Evolutionary conservation across 2,329 filamentous ascomycete species (phyloP).

Genomic region (Emergomyces pasteurianus): DNA sequence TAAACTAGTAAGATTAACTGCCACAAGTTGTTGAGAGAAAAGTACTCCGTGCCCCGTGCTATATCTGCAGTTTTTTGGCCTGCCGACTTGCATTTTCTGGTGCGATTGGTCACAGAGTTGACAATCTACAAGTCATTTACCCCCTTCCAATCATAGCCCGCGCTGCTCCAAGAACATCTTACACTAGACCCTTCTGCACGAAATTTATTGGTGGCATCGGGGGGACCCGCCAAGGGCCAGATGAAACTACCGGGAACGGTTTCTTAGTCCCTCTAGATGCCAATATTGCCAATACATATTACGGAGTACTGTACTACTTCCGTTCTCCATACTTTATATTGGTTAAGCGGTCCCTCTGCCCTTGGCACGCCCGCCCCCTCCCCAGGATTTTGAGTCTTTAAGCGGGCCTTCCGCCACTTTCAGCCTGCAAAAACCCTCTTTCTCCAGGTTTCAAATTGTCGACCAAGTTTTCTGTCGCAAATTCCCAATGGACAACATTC

Average conservation of each 20-base stretch:
- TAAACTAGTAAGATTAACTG: too few species aligned
- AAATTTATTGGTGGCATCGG: neutral
- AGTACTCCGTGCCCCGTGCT: too few species aligned
- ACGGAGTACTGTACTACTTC: too few species aligned
- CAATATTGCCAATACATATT: too few species aligned
- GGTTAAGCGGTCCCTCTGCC: neutral
- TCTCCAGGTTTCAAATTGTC: neutral
- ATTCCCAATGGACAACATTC: neutral
- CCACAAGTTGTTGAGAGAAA: too few species aligned
- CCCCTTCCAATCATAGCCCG: neutral
- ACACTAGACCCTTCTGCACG: neutral
- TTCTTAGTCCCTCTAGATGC: neutral
- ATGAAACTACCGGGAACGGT: neutral
- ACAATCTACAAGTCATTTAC: neutral
- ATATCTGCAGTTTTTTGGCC: too few species aligned
- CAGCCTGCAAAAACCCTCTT: neutral
- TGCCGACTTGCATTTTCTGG: too few species aligned
- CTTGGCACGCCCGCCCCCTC: neutral
- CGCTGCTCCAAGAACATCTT: neutral
- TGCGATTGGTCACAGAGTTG: neutral
- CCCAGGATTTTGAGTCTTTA: neutral
- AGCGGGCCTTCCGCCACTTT: neutral
- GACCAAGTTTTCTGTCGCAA: neutral
- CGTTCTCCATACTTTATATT: too few species aligned
- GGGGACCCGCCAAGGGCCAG: too few species aligned